Conservation (phyloP, 495 filamentous ascomycete species). For the Paragyromitra xinjiangensis region DNA sequence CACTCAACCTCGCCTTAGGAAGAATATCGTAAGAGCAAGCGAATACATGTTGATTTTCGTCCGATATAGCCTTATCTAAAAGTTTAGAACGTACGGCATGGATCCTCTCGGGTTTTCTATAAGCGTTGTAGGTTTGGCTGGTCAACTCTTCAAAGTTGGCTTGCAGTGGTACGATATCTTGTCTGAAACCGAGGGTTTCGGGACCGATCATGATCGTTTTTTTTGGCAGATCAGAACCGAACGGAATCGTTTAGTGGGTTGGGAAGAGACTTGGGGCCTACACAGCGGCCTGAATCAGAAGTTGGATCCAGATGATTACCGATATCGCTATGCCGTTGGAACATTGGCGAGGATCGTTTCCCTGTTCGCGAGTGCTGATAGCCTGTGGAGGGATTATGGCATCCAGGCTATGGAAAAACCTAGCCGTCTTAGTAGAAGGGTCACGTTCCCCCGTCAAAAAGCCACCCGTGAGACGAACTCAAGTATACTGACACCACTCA, state of each 20-base stretch:
- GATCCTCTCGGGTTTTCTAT: too few species aligned
- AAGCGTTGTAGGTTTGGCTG: constrained; percentile 19
- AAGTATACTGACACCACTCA: too few species aligned
- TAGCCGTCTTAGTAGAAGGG: too few species aligned
- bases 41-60: too few species aligned
- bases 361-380: constrained; percentile 7
- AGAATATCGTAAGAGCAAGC: too few species aligned
- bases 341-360: constrained; percentile 31
- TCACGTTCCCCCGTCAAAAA: too few species aligned
- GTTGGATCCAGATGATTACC: constrained; percentile 7
- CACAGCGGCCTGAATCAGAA: neutral
- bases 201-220: constrained; percentile 13
- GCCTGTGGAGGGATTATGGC: constrained; percentile 21
- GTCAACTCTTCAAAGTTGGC: constrained; percentile 17
- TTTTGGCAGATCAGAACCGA: constrained; percentile 18
- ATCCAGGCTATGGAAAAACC: constrained; percentile 1
- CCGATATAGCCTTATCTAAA: too few species aligned
- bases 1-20: too few species aligned
- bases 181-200: neutral
- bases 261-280: constrained; percentile 24
- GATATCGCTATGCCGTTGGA: constrained; percentile 38
- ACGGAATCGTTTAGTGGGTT: constrained; percentile 3
- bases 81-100: too few species aligned
- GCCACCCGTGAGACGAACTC: too few species aligned
- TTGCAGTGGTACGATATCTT: constrained; percentile 30